Evolutionary conservation across 2,329 filamentous ascomycete species (phyloP).

Genomic region (Cytospora leucostoma): DNA sequence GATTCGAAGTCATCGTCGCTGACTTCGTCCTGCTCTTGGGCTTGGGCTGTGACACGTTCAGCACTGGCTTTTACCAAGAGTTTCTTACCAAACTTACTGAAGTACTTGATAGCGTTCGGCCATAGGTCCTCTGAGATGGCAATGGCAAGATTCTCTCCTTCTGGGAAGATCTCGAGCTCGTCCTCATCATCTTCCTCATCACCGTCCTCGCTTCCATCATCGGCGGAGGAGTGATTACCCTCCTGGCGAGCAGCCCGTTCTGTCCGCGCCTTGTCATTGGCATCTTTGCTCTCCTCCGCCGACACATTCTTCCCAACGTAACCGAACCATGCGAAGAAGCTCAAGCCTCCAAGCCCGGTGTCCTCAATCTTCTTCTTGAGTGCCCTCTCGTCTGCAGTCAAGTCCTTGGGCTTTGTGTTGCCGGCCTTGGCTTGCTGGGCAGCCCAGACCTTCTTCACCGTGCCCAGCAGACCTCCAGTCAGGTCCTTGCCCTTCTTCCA

Average conservation of each 20-base stretch:
- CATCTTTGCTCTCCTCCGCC: conserved; percentile 69
- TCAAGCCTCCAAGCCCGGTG: conserved; percentile 64
- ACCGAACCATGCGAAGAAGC: conserved; percentile 90
- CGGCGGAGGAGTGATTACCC: conserved; percentile 43
- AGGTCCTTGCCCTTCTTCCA: conserved; percentile 88
- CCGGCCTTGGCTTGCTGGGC: conserved; percentile 52
- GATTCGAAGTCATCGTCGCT: conserved; percentile 71
- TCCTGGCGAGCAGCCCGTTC: conserved; percentile 53
- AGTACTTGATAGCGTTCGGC: conserved; percentile 87
- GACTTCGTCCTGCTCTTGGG: conserved; percentile 67
- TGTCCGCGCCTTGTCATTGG: conserved; percentile 59
- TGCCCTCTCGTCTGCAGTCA: conserved; percentile 50
- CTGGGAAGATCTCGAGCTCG: conserved; percentile 82
- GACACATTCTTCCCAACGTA: conserved; percentile 71
- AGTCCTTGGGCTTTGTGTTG: conserved; percentile 37
- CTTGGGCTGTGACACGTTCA: conserved; percentile 59
- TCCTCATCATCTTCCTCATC: conserved; percentile 64
- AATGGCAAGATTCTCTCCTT: conserved; percentile 79
- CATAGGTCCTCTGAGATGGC: conserved; percentile 84
- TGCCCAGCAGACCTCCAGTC: conserved; percentile 76
- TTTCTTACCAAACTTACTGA: conserved; percentile 62
- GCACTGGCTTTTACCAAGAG: conserved; percentile 24
- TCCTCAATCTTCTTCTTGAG: conserved; percentile 58
- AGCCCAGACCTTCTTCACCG: conserved; percentile 69
- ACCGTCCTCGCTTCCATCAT: conserved; percentile 54